phyloP scores from a whole-genome alignment of 2,329 filamentous ascomycete species.

The Colletotrichum tanaceti region DNA sequence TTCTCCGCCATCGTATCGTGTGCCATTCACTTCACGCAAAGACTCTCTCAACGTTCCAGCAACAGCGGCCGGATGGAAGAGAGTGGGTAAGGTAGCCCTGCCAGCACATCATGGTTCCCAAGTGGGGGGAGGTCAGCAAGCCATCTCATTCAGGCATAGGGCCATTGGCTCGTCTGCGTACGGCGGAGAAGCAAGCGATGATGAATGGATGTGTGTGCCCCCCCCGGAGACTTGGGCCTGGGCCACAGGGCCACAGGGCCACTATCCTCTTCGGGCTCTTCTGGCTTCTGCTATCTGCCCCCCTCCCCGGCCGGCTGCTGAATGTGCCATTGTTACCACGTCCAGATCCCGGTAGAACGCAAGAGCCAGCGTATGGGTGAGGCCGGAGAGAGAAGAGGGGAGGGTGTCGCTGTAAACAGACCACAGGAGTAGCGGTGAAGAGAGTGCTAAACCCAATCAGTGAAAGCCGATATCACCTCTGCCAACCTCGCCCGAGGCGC shows the following conservation, averaged over 20 bases:
- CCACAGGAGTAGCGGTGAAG: slow-evolving; percentile 43
- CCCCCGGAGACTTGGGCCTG: slow-evolving; percentile 26
- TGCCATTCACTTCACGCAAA: slow-evolving; percentile 34
- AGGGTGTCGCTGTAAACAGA: slow-evolving; percentile 42
- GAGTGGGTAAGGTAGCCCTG: slow-evolving; percentile 37
- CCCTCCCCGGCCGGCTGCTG: background rate
- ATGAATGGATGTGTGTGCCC: slow-evolving; percentile 22
- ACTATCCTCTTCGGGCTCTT: background rate
- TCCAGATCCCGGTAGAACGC: slow-evolving; percentile 16
- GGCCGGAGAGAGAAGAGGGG: slow-evolving; percentile 32
- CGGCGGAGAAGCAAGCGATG: slow-evolving; percentile 34
- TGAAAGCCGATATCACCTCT: slow-evolving; percentile 35
- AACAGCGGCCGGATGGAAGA: slow-evolving; percentile 22
- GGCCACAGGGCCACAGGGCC: too few species aligned
- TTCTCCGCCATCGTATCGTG: slow-evolving; percentile 32
- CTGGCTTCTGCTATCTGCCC: background rate
- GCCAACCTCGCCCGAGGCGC: slow-evolving; percentile 35
- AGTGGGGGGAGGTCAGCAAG: slow-evolving; percentile 38
- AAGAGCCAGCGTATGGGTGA: background rate
- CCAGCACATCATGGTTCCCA: slow-evolving; percentile 33
- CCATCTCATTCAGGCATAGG: slow-evolving; percentile 35
- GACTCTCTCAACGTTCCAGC: slow-evolving; percentile 35
- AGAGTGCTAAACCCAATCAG: slow-evolving; percentile 40
- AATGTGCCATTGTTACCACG: slow-evolving; percentile 11
- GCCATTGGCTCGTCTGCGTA: slow-evolving; percentile 30